phyloP scores from a whole-genome alignment of 2,329 filamentous ascomycete genomes.

The Aureobasidium sp. region DNA sequence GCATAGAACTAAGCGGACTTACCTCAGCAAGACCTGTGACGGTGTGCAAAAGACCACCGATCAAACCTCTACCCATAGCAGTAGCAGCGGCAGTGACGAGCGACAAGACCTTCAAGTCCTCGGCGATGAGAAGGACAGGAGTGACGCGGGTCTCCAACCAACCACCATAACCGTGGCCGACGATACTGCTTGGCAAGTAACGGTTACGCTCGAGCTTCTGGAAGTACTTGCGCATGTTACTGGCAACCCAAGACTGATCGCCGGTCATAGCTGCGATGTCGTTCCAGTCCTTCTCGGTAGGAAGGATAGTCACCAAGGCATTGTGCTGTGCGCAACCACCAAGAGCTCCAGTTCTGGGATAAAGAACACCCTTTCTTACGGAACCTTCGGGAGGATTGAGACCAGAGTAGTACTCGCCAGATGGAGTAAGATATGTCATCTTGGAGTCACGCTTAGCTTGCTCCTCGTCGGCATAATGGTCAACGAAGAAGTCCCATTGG shows the following conservation, averaged over 20 bases:
- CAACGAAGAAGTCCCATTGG: slow-evolving; percentile 71
- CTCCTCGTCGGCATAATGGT: slow-evolving; percentile 62
- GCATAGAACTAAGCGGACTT: background rate
- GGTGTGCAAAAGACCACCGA: slow-evolving; percentile 41
- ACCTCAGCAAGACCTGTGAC: slow-evolving; percentile 47
- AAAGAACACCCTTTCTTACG: slow-evolving; percentile 59
- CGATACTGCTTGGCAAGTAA: slow-evolving; percentile 49
- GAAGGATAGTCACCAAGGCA: slow-evolving; percentile 65
- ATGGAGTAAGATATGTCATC: slow-evolving; percentile 60
- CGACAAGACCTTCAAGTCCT: slow-evolving; percentile 61
- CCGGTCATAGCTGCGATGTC: slow-evolving; percentile 65
- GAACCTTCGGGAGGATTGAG: slow-evolving; percentile 59
- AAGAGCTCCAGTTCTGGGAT: slow-evolving; percentile 63
- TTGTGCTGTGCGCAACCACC: slow-evolving; percentile 70
- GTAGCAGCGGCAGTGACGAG: slow-evolving; percentile 57
- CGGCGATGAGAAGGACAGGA: slow-evolving; percentile 55
- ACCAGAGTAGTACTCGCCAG: slow-evolving; percentile 60
- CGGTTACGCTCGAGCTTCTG: slow-evolving; percentile 57
- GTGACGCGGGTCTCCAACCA: slow-evolving; percentile 62
- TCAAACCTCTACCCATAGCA: slow-evolving; percentile 41
- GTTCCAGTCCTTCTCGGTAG: slow-evolving; percentile 66
- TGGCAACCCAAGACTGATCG: slow-evolving; percentile 63
- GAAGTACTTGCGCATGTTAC: slow-evolving; percentile 66
- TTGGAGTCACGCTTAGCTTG: slow-evolving; percentile 65
- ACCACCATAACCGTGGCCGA: slow-evolving; percentile 63